Base-by-base conservation (phyloP, 2,329 filamentous ascomycete genomes). In the Fusarium cicatricum region DNA sequence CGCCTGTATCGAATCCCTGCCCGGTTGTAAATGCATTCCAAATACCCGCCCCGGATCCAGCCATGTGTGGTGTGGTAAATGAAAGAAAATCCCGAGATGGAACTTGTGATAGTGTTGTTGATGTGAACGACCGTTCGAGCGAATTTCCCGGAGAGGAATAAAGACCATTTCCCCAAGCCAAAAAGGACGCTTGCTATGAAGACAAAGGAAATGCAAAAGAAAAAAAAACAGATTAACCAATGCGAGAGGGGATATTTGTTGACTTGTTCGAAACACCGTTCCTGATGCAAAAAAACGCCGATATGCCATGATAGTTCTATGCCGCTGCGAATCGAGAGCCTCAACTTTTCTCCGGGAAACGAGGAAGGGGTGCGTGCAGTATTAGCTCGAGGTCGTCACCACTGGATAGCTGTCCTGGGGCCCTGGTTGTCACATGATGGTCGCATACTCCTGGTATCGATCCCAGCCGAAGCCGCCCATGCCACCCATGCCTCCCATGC, bases 361-460 rank as follows among this genome's bases (percentile, higher is more conserved):
- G 65, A 66, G 66, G 65, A 67, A 62, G 63, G 58, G 60, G 58
- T 58, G 58, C 60, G 66, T 67, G 67, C 69, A 68, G 65, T 69
- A 73, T 76, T 73, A 77, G 67, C 77, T 76, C 66, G 77, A 77
- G 69, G 78, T 80, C 63, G 79, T 81, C 67, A 78, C 78, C 71
- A 76, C 76, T 67, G 79, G 77, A 71, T 78, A 78, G 70, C 74
- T 75, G 70, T 78, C 74, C 70, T 74, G 75, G 62, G 77, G 72
- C 73, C 77, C 71, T 85, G 82, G 77, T 85, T 85, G 82, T 90
- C 90, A 97, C 82, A 96, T 96, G 65, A 89, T 92, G 61, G 91
- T 88, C 66, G 91, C 84, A 74, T 93, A 96, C 75, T 94, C 91
- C 71, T 90, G 90, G 74, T 90, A 92, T 67, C 90, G 84, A 74